A percentile compares a stretch with the other conserved stretches of the same genome.
These are phyloP conservation scores for Cryptococcus maquisensis DNA, from an alignment of 1,284 basidiomycete species.

Conservation along the genomic window DNA sequence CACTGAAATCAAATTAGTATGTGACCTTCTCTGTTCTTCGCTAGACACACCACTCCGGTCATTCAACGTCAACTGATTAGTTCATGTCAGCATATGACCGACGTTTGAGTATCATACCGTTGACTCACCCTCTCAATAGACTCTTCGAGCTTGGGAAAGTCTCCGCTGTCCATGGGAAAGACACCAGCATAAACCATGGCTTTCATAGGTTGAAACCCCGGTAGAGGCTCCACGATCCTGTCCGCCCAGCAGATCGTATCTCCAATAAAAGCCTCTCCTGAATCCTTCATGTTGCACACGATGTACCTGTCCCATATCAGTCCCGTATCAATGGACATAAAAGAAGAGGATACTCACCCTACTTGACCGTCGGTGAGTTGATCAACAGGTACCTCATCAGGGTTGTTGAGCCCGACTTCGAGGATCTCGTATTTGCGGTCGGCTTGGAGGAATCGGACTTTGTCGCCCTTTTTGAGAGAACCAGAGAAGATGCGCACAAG, in stretches of 20 bases:
- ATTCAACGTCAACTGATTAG: conserved; percentile 33
- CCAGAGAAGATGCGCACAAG: conserved; percentile 70
- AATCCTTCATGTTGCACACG: conserved; percentile 98
- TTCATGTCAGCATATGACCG: background rate
- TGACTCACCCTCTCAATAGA: conserved; percentile 76
- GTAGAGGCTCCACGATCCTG: conserved; percentile 73
- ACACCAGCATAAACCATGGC: conserved; percentile 97
- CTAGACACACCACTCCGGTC: conserved; percentile 41
- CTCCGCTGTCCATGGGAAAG: conserved; percentile 85
- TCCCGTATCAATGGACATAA: background rate
- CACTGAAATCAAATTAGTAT: conserved; percentile 82
- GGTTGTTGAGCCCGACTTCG: conserved; percentile 88
- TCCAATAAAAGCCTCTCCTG: conserved; percentile 68
- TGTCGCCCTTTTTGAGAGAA: conserved; percentile 69
- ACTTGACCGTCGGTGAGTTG: conserved; percentile 82
- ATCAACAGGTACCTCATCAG: conserved; percentile 71
- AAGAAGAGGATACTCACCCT: conserved; percentile 60
- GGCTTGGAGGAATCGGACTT: conserved; percentile 78
- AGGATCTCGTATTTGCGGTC: conserved; percentile 88
- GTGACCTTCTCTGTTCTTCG: conserved; percentile 55
- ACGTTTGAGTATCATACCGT: no score
- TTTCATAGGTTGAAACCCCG: conserved; percentile 88
- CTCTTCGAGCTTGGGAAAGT: conserved; percentile 92
- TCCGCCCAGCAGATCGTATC: conserved; percentile 83
- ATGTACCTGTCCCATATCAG: conserved; percentile 23